These are phyloP conservation scores for Talaromyces sp. DNA, from an alignment of 2,329 filamentous ascomycete genomes.

Conservation along the genomic window DNA sequence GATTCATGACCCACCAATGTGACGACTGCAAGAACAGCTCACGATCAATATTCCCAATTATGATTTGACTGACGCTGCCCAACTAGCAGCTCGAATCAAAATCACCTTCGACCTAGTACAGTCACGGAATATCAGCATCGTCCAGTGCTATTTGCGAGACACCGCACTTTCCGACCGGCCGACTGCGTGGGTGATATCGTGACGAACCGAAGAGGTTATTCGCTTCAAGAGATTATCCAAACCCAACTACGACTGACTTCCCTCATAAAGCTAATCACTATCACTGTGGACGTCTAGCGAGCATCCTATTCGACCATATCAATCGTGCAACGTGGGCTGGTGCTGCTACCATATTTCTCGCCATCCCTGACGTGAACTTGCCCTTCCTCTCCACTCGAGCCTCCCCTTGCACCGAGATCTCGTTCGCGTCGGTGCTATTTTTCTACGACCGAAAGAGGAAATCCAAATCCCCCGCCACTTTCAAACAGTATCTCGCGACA, in stretches of 20 bases:
- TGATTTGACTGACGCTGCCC: conserved; percentile 1
- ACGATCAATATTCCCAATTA: neutral
- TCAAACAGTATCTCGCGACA: neutral
- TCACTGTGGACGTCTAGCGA: neutral
- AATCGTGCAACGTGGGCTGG: conserved; percentile 11
- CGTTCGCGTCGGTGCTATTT: conserved; percentile 4
- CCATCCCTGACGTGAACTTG: conserved; percentile 15
- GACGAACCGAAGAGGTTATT: neutral
- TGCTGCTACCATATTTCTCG: conserved; percentile 5
- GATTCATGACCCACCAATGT: conserved; percentile 9
- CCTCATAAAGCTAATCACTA: neutral
- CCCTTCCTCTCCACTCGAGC: conserved; percentile 10
- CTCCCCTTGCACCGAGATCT: conserved; percentile 17
- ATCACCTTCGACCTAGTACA: neutral
- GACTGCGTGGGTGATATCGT: neutral
- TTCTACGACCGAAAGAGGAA: conserved; percentile 11
- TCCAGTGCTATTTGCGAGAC: neutral
- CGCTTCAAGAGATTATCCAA: neutral
- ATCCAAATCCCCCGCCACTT: conserved; percentile 9
- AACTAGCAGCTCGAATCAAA: neutral
- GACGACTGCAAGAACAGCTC: conserved; percentile 9
- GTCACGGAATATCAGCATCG: neutral
- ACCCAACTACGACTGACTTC: neutral
- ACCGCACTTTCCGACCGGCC: neutral
- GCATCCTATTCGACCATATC: neutral